These are phyloP conservation scores for Pseudocercospora eumusae DNA, from an alignment of 2,329 filamentous ascomycete species.

Conservation along the genomic window DNA sequence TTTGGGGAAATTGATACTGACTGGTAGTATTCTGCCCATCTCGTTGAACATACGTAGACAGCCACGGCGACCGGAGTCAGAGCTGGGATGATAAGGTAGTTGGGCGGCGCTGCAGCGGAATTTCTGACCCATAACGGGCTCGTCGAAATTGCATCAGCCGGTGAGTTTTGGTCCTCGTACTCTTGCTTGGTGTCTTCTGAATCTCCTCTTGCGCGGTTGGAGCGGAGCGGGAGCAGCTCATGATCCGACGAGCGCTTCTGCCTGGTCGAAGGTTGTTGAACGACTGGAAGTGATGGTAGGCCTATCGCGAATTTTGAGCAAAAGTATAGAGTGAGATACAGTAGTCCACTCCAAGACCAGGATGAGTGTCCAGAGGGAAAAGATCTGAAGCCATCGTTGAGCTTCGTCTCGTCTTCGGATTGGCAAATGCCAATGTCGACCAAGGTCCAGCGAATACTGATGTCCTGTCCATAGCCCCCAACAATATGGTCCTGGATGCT, in stretches of 20 bases:
- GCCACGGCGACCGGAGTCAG: slow-evolving; percentile 25
- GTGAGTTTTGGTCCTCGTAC: slow-evolving; percentile 9
- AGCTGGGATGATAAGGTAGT: slow-evolving; percentile 60
- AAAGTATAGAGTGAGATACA: slow-evolving; percentile 85
- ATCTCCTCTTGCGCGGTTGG: slow-evolving; percentile 23
- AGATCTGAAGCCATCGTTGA: slow-evolving; percentile 80
- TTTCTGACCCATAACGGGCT: slow-evolving; percentile 48
- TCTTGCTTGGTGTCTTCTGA: slow-evolving; percentile 22
- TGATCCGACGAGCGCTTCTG: slow-evolving; percentile 21
- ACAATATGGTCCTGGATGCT: slow-evolving; percentile 63
- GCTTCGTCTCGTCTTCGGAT: slow-evolving; percentile 60
- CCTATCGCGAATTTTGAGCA: slow-evolving; percentile 78
- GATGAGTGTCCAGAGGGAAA: slow-evolving; percentile 79
- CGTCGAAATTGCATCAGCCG: slow-evolving; percentile 43
- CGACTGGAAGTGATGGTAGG: slow-evolving; percentile 65
- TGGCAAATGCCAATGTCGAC: slow-evolving; percentile 77
- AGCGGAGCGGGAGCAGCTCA: slow-evolving; percentile 35
- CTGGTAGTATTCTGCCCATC: slow-evolving; percentile 86
- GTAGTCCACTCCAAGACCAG: slow-evolving; percentile 73
- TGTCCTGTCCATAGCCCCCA: slow-evolving; percentile 58
- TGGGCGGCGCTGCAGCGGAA: slow-evolving; percentile 77
- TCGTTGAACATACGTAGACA: slow-evolving; percentile 59
- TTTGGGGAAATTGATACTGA: background rate
- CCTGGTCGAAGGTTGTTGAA: slow-evolving; percentile 39
- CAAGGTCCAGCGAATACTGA: slow-evolving; percentile 63